phyloP scores from a whole-genome alignment of 208 protist species.

The Phytomonas sp. region DNA sequence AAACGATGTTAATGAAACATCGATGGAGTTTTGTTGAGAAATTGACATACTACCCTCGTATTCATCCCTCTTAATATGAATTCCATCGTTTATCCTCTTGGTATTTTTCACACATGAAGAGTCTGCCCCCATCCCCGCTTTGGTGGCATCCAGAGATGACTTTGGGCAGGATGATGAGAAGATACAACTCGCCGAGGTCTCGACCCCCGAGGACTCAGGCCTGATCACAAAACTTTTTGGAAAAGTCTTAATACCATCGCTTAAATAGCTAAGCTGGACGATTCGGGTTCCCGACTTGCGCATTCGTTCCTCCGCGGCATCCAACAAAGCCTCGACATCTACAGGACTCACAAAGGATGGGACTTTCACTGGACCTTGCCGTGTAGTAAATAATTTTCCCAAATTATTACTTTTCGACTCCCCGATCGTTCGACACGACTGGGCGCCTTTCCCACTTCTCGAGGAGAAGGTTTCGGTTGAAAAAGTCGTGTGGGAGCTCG shows the following conservation, averaged over 20 bases:
- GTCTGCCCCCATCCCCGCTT: neutral
- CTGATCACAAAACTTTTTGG: neutral
- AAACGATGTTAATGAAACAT: neutral
- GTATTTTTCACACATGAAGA: neutral
- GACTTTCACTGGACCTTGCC: neutral
- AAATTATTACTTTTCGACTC: neutral
- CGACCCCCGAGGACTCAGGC: neutral
- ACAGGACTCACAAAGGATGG: neutral
- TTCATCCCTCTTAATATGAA: neutral
- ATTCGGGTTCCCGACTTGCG: neutral
- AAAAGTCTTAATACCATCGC: neutral
- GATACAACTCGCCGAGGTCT: neutral
- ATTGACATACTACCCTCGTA: neutral
- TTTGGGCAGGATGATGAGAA: neutral
- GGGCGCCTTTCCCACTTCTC: neutral
- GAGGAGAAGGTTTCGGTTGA: neutral
- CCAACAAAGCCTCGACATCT: neutral
- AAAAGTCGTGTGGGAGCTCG: neutral
- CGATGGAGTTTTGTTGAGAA: neutral
- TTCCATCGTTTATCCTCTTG: neutral
- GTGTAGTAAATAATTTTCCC: neutral
- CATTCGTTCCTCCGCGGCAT: neutral
- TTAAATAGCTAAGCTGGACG: neutral
- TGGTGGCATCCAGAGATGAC: neutral
- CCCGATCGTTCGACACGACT: neutral